These are phyloP conservation scores for Cichorium intybus DNA, from an alignment of 140 eudicot species.

Conservation along the genomic window DNA sequence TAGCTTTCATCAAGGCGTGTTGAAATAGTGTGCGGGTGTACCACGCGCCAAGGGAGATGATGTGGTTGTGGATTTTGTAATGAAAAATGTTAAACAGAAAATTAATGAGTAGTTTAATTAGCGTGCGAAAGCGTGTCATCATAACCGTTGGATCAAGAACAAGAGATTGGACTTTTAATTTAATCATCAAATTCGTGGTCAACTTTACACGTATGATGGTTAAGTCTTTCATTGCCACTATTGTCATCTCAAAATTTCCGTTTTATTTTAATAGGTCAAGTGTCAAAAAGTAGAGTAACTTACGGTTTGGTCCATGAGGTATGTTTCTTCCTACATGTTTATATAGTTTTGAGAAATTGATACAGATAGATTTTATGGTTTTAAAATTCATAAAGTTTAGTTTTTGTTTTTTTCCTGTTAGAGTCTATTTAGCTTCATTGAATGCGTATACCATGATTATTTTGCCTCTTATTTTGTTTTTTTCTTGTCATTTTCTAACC, in stretches of 20 bases:
- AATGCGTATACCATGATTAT: too few relatives aligned
- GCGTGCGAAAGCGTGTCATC: slow-evolving; percentile 21
- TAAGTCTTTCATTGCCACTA: slow-evolving; percentile 11
- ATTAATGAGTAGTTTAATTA: slow-evolving; percentile 19
- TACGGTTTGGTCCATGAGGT: too few relatives aligned
- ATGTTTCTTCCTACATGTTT: too few relatives aligned
- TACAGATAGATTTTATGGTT: too few relatives aligned
- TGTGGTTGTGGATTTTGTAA: neutral
- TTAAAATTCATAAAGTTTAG: too few relatives aligned
- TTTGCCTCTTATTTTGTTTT: too few relatives aligned
- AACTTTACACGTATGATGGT: slow-evolving; percentile 25
- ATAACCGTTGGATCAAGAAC: slow-evolving; percentile 28
- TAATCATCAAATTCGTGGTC: slow-evolving; percentile 19
- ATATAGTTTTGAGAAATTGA: too few relatives aligned
- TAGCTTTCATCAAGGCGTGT: slow-evolving; percentile 11
- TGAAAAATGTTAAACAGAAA: slow-evolving; percentile 26
- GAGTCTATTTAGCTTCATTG: too few relatives aligned
- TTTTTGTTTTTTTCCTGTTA: too few relatives aligned
- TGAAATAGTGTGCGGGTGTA: slow-evolving; percentile 27
- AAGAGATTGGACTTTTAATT: slow-evolving; percentile 23
- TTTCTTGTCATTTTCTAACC: too few relatives aligned
- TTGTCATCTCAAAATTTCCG: neutral
- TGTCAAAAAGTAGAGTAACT: too few relatives aligned
- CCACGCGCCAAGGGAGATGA: slow-evolving; percentile 24
- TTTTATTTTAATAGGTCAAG: neutral